Evolutionary conservation across 2,329 filamentous ascomycete species (phyloP), one percentile per base, ranked within the genome.

Genomic region (Epichloe sp.): DNA sequence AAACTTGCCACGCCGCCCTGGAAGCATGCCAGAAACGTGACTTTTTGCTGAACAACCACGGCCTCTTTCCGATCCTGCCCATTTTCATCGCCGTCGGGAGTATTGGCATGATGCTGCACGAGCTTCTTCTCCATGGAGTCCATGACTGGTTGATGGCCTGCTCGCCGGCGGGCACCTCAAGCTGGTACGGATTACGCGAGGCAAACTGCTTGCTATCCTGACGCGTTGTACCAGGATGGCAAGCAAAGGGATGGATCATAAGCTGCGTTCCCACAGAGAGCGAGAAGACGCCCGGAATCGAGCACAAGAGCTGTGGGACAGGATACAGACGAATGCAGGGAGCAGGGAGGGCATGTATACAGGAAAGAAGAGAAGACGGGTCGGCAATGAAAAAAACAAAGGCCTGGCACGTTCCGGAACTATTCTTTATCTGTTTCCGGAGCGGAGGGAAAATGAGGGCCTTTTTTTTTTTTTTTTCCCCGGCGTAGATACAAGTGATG

Each of bases 1-100:
- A 78, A 71, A 54, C 73, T 77, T 53, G 76, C 75, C 38, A 78
- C 69, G 3, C 68, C 58, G 35, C 75, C 77, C 35, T 79, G 66
- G 51, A 75, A 66, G 56, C 69, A 62, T n/a, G 75, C 72, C 10
- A 71, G 52, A 37, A 68, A 53, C 37, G 71, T 74, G 38, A 70
- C 50, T 26, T 57, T 63, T 45, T 68, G 49, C 42, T 55, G 23
- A 10, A 43, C 37, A 15, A 53, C 36, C 11, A 40, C n/a, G 12
- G 36, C 21, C 5, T 51, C 42, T n/a, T 35, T 47, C 35, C 38
- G 48, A 21, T 23, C 47, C 2, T 26, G 26, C 11, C 44, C 35
- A 1, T 8, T 35, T 2, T 40, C 47, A 36, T 49, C 43, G 41
- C 42, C 47, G 2, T 38, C 14, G 14, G 41, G 26, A 4, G 12